Percentiles rank a stretch among this genome's conserved stretches.
phyloP scores from a whole-genome alignment of 495 filamentous ascomycete genomes.

The Xylaria castorea region DNA sequence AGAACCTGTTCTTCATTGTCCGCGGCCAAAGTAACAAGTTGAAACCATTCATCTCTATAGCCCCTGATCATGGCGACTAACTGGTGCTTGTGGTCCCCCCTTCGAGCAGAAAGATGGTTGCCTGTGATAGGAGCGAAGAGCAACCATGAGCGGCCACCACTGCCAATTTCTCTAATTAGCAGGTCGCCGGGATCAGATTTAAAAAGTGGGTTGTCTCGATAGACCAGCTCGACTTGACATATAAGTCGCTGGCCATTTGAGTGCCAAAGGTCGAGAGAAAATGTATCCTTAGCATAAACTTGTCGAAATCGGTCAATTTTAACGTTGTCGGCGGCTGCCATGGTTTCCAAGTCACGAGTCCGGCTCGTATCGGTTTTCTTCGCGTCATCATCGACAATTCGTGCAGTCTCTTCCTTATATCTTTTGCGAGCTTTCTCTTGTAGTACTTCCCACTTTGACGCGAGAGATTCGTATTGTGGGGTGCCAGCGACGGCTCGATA shows the following conservation, averaged over 20 bases:
- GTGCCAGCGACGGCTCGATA: constrained; percentile 37
- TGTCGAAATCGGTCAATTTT: constrained; percentile 72
- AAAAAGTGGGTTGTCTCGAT: constrained; percentile 73
- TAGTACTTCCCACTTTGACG: constrained; percentile 61
- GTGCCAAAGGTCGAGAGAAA: constrained; percentile 83
- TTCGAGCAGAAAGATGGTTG: constrained; percentile 76
- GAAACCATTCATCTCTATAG: constrained; percentile 73
- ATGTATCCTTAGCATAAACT: constrained; percentile 87
- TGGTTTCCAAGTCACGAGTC: constrained; percentile 75
- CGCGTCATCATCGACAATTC: constrained; percentile 90
- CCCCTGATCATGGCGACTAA: constrained; percentile 87
- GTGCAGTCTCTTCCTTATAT: constrained; percentile 81
- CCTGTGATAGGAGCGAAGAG: constrained; percentile 84
- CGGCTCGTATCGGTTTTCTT: constrained; percentile 80
- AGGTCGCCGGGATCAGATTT: constrained; percentile 73
- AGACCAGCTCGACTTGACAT: constrained; percentile 86
- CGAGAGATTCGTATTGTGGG: constrained; percentile 36
- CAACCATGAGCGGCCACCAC: constrained; percentile 74
- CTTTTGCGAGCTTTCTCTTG: constrained; percentile 78
- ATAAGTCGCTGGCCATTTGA: constrained; percentile 88
- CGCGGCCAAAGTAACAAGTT: constrained; percentile 74
- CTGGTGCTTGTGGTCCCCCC: constrained; percentile 71
- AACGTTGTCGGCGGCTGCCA: constrained; percentile 73
- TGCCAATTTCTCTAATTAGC: constrained; percentile 86
- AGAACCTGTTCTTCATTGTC: constrained; percentile 74